phyloP scores from a whole-genome alignment of 2,329 filamentous ascomycete species.

The Sclerotinia nivalis region DNA sequence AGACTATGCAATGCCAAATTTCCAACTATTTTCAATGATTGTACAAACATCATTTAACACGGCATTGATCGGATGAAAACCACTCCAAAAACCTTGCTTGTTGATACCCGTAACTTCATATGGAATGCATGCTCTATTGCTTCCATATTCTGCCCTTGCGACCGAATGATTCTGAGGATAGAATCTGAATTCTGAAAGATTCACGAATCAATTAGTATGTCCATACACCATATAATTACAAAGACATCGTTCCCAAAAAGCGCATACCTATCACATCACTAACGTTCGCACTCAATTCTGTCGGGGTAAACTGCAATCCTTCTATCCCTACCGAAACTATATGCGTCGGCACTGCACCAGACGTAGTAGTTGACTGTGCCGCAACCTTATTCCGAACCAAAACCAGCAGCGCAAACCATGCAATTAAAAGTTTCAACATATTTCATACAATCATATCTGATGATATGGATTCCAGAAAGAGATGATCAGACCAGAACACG shows the following conservation, averaged over 20 bases:
- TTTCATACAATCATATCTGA: conserved; percentile 9
- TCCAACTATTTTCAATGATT: neutral
- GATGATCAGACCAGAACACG: neutral
- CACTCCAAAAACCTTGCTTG: conserved; percentile 55
- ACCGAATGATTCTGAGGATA: conserved; percentile 65
- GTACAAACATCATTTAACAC: conserved; percentile 45
- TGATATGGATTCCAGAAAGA: neutral
- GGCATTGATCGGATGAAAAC: conserved; percentile 49
- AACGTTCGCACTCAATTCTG: conserved; percentile 30
- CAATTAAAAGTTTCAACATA: conserved; percentile 1
- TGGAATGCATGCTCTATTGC: conserved; percentile 60
- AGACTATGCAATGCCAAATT: neutral
- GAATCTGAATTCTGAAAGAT: conserved; percentile 54
- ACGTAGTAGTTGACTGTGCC: conserved; percentile 20
- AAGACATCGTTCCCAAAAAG: neutral
- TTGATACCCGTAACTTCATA: conserved; percentile 56
- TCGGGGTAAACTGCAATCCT: conserved; percentile 29
- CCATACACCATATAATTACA: neutral
- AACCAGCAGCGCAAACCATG: conserved; percentile 12
- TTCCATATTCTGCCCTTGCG: conserved; percentile 55
- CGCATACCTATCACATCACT: conserved; percentile 34
- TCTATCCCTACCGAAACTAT: conserved; percentile 26
- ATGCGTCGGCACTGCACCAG: conserved; percentile 11
- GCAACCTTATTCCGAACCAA: neutral
- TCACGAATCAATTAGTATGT: conserved; percentile 18